phyloP scores from a whole-genome alignment of 1,139 yeast genomes.

The Yamadazyma conglobata region DNA sequence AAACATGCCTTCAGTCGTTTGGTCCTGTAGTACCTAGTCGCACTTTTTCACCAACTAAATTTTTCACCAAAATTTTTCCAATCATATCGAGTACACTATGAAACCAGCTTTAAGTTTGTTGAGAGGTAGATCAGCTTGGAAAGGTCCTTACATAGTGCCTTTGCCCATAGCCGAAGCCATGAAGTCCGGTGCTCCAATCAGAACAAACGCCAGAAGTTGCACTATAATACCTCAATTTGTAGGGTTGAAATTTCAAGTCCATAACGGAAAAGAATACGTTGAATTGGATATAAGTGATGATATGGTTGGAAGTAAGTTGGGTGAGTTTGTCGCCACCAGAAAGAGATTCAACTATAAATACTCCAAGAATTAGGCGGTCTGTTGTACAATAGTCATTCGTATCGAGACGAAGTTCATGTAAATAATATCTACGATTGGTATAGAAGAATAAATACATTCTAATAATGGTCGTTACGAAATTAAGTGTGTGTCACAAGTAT shows the following conservation, averaged over 20 bases:
- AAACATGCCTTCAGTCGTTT: slow-evolving; percentile 39
- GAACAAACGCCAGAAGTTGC: slow-evolving; percentile 93
- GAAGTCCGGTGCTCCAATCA: slow-evolving; percentile 75
- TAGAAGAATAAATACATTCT: too few relatives aligned
- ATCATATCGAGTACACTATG: slow-evolving; percentile 49
- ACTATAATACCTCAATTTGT: slow-evolving; percentile 94
- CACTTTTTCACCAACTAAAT: too few relatives aligned
- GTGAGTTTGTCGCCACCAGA: slow-evolving; percentile 93
- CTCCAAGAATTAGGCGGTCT: slow-evolving; percentile 44
- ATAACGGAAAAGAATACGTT: slow-evolving; percentile 92
- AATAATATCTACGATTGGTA: too few relatives aligned
- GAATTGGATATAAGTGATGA: slow-evolving; percentile 85
- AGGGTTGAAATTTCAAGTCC: slow-evolving; percentile 89
- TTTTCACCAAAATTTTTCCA: slow-evolving; percentile 8
- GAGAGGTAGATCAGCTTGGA: slow-evolving; percentile 73
- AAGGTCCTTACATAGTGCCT: slow-evolving; percentile 94
- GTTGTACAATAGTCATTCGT: too few relatives aligned
- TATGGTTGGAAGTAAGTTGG: slow-evolving; percentile 96
- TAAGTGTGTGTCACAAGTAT: too few relatives aligned
- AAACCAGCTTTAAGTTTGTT: slow-evolving; percentile 53
- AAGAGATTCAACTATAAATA: slow-evolving; percentile 82
- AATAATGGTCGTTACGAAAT: too few relatives aligned
- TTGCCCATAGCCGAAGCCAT: slow-evolving; percentile 85
- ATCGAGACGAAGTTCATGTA: too few relatives aligned
- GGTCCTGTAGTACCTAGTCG: too few relatives aligned